phyloP scores from a whole-genome alignment of 2,329 filamentous ascomycete genomes.

The Fusarium algeriense region DNA sequence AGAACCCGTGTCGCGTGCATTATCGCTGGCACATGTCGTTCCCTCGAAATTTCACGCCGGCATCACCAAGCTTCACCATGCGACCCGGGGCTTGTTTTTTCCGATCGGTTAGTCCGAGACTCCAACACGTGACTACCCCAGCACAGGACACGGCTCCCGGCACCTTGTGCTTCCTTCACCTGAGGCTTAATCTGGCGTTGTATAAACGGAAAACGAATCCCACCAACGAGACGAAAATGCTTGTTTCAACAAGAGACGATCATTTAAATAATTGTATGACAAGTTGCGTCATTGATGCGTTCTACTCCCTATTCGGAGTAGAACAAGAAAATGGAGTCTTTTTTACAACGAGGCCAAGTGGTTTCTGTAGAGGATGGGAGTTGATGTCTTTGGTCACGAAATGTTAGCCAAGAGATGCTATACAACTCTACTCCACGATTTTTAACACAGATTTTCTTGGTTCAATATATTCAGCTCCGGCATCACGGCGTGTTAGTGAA shows the following conservation, averaged over 20 bases:
- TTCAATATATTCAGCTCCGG: not conserved
- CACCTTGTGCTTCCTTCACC: conserved; percentile 20
- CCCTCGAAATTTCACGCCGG: conserved; percentile 38
- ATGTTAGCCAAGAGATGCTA: not conserved
- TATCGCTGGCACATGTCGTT: conserved; percentile 48
- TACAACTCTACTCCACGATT: not conserved
- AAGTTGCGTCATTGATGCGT: conserved; percentile 1
- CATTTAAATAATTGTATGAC: conserved; percentile 5
- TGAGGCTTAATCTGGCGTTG: conserved; percentile 13
- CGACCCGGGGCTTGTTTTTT: conserved; percentile 33
- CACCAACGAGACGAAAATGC: conserved; percentile 32
- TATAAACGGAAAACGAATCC: conserved; percentile 30
- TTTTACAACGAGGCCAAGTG: conserved; percentile 7
- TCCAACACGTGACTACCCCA: conserved; percentile 16
- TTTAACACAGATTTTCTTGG: not conserved
- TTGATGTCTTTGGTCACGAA: not conserved
- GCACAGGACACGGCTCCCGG: conserved; percentile 10
- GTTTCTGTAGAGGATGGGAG: not conserved
- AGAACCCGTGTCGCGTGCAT: conserved; percentile 79
- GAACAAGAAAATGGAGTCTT: not conserved
- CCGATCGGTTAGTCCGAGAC: conserved; percentile 35
- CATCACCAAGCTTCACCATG: conserved; percentile 38
- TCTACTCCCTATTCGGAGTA: not conserved
- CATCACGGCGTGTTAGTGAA: conserved; percentile 14
- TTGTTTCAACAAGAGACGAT: conserved; percentile 29